Percentiles rank a stretch among this genome's conserved stretches.
These are phyloP conservation scores for Aspergillus ustus DNA, from an alignment of 2,329 filamentous ascomycete species.

Conservation along the genomic window DNA sequence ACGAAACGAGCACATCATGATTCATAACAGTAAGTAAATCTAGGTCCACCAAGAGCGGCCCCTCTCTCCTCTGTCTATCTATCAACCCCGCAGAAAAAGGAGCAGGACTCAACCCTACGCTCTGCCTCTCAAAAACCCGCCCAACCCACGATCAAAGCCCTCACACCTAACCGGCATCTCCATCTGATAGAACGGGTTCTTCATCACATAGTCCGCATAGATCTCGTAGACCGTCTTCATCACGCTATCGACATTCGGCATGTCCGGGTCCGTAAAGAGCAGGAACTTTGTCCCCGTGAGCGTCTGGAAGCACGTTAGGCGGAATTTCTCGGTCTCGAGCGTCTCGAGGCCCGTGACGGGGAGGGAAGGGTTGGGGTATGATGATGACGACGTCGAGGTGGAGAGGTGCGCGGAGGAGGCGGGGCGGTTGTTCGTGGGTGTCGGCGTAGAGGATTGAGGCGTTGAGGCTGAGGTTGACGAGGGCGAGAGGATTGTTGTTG, in stretches of 20 bases:
- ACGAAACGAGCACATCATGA: background rate
- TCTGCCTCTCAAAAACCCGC: constrained; percentile 73
- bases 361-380: constrained; percentile 38
- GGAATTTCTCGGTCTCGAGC: constrained; percentile 91
- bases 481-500: constrained; percentile 23
- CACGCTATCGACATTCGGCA: constrained; percentile 81
- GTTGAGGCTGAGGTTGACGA: constrained; percentile 31
- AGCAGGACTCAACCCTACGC: constrained; percentile 21
- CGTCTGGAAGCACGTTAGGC: constrained; percentile 94
- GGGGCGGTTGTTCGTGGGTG: constrained; percentile 27
- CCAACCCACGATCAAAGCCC: constrained; percentile 86
- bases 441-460: constrained; percentile 6
- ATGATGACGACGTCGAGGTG: constrained; percentile 30
- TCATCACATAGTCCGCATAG: constrained; percentile 98
- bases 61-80: background rate
- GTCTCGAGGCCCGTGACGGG: constrained; percentile 76
- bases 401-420: constrained; percentile 8
- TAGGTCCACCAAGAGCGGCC: background rate
- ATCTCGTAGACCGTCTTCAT: constrained; percentile 89
- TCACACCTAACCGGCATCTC: constrained; percentile 98
- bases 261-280: constrained; percentile 88
- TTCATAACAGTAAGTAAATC: background rate
- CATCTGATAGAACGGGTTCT: constrained; percentile 97
- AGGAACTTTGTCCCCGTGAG: constrained; percentile 94
- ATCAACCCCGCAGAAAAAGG: background rate